phyloP scores from a whole-genome alignment of 108 stramenopile species.

The Skeletonema costatum region DNA sequence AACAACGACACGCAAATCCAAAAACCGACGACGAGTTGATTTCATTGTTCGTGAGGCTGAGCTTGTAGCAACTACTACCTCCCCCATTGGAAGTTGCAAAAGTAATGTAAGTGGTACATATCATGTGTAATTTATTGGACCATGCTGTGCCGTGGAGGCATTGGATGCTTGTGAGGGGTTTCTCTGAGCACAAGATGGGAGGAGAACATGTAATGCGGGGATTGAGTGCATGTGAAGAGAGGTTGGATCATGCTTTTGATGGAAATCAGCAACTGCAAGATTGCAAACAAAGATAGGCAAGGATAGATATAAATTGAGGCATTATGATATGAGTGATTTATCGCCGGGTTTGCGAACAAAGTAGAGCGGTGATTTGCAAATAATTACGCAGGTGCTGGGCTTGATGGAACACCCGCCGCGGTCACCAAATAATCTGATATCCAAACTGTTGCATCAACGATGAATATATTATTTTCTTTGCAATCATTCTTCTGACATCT shows the following conservation, averaged over 20 bases:
- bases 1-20: too few relatives aligned
- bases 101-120: not conserved
- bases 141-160: not conserved
- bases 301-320: not conserved
- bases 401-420: not conserved
- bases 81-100: not conserved
- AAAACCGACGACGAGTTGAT: not conserved
- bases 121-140: not conserved
- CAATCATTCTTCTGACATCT: not conserved
- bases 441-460: not conserved
- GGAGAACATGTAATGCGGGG: not conserved
- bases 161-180: not conserved
- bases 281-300: not conserved
- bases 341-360: not conserved
- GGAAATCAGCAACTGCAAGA: not conserved
- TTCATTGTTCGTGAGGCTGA: not conserved
- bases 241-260: not conserved
- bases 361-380: not conserved
- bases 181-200: not conserved
- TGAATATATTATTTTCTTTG: not conserved
- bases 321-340: not conserved
- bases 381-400: not conserved
- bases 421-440: not conserved
- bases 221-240: not conserved
- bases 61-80: not conserved